Evolutionary conservation across 345 rosid species (phyloP).

Genomic region (Gossypium herbaceum): DNA sequence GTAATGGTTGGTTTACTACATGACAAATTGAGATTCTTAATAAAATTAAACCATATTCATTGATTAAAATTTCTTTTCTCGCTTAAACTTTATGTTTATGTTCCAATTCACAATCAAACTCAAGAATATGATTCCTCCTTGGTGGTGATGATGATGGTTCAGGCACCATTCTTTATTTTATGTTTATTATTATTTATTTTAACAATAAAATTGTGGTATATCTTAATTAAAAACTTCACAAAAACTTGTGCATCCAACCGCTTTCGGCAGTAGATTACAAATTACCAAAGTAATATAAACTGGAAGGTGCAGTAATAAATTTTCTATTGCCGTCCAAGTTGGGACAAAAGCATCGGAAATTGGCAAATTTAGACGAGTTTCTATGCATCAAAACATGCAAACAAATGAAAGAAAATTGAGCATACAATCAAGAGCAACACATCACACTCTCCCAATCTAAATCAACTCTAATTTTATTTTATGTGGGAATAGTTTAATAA

Average conservation of each 20-base stretch:
- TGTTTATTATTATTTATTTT: background rate
- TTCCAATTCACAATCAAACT: background rate
- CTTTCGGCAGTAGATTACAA: background rate
- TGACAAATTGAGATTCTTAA: background rate
- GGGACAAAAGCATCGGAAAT: constrained; percentile 10
- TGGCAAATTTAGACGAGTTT: constrained; percentile 1
- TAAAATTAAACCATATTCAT: background rate
- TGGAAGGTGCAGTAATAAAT: background rate
- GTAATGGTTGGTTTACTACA: background rate
- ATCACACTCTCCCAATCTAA: background rate
- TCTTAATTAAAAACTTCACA: background rate
- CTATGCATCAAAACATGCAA: constrained; percentile 9
- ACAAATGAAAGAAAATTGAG: background rate
- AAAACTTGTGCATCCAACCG: background rate
- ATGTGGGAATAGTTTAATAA: too few species aligned
- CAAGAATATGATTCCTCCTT: too few species aligned
- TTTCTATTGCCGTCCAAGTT: background rate
- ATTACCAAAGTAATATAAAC: constrained; percentile 1
- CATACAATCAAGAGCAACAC: constrained; percentile 7
- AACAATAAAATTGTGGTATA: too few species aligned
- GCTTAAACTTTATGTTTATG: too few species aligned
- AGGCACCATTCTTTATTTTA: background rate
- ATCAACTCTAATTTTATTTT: too few species aligned
- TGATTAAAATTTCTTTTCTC: background rate
- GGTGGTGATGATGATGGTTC: too few species aligned